Conservation (phyloP, 2,329 filamentous ascomycete genomes). For the Endocalyx cinctus region DNA sequence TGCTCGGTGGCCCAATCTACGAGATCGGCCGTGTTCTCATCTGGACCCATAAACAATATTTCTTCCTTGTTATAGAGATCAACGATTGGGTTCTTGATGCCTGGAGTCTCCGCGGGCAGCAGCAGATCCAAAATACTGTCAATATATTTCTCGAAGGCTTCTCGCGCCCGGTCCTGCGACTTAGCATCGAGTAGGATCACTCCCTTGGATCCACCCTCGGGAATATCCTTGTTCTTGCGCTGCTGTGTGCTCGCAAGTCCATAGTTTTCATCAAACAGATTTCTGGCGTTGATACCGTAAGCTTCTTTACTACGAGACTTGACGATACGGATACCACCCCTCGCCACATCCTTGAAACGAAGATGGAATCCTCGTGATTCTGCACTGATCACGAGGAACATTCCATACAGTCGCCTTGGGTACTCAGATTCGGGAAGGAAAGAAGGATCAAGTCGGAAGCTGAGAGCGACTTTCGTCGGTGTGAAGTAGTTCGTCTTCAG, state of each 20-base stretch:
- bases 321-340: slow-evolving; percentile 96
- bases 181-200: slow-evolving; percentile 91
- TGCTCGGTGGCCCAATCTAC: slow-evolving; percentile 99
- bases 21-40: slow-evolving; percentile 96
- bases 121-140: slow-evolving; percentile 96
- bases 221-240: slow-evolving; percentile 99
- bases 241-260: slow-evolving; percentile 97
- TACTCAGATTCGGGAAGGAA: slow-evolving; percentile 94
- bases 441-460: slow-evolving; percentile 84
- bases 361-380: slow-evolving; percentile 97
- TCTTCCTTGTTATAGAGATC: slow-evolving; percentile 93
- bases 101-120: slow-evolving; percentile 81
- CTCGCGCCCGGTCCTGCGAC: slow-evolving; percentile 86
- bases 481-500: slow-evolving; percentile 98
- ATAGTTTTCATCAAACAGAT: slow-evolving; percentile 98
- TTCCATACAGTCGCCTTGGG: slow-evolving; percentile 87
- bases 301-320: slow-evolving; percentile 96
- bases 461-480: slow-evolving; percentile 94
- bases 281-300: slow-evolving; percentile 93
- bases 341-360: slow-evolving; percentile 93
- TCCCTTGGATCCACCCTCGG: slow-evolving; percentile 96
- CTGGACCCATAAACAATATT: slow-evolving; percentile 97
- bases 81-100: slow-evolving; percentile 98
- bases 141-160: slow-evolving; percentile 99
- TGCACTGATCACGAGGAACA: slow-evolving; percentile 97